Evolutionary conservation across 1,139 yeast genomes (phyloP).

Genomic region (Debaryomyces udenii): DNA sequence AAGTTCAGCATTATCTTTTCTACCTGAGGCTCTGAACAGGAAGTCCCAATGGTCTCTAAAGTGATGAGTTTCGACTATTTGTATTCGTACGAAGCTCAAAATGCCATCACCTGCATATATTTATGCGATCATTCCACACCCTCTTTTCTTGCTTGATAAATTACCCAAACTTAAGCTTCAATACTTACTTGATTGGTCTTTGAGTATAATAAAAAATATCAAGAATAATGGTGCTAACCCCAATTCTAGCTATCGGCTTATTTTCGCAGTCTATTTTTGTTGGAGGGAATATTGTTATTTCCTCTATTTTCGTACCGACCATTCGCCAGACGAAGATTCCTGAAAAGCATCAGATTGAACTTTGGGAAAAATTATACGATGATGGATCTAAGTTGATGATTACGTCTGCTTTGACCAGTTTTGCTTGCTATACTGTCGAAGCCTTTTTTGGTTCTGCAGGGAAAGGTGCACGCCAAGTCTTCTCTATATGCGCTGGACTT

Average conservation of each 20-base stretch:
- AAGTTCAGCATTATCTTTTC: no score
- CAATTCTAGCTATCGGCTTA: slow-evolving; percentile 8
- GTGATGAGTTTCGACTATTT: no score
- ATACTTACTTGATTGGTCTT: neutral
- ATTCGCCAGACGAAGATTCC: slow-evolving; percentile 2
- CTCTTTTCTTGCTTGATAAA: no score
- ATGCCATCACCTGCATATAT: no score
- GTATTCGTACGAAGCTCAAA: no score
- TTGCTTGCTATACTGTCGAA: slow-evolving; percentile 3
- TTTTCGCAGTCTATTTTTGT: slow-evolving; percentile 11
- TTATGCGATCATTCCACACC: no score
- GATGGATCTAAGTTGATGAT: slow-evolving; percentile 8
- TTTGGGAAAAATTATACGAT: slow-evolving; percentile 7
- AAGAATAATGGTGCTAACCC: neutral
- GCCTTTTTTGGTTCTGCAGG: slow-evolving; percentile 2
- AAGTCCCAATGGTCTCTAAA: no score
- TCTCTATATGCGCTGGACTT: slow-evolving; percentile 1
- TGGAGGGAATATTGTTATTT: slow-evolving; percentile 10
- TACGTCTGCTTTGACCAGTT: slow-evolving; percentile 2
- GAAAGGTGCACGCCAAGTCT: neutral
- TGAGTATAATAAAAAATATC: neutral
- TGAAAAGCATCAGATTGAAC: slow-evolving; percentile 1
- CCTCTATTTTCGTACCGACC: slow-evolving; percentile 10
- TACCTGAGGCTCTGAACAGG: no score
- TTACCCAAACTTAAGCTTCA: no score